Percentiles rank a stretch among this genome's conserved stretches.
These are phyloP conservation scores for Calvatia gigantea DNA, from an alignment of 768 basidiomycete species.

Conservation along the genomic window DNA sequence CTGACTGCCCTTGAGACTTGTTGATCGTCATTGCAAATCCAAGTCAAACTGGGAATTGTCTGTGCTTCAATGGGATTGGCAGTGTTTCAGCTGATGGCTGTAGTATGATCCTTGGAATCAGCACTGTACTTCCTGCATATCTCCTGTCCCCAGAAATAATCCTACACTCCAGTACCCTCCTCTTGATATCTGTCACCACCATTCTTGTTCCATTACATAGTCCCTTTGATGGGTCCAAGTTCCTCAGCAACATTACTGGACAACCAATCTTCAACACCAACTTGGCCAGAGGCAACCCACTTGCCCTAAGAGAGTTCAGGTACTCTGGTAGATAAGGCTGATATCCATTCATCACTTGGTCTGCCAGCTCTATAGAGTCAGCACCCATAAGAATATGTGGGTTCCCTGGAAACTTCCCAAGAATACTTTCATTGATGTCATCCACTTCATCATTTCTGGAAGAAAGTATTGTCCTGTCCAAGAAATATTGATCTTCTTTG, in stretches of 20 bases:
- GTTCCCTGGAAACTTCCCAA: too few species aligned
- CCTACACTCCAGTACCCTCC: conserved; percentile 25
- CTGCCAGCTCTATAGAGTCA: background rate
- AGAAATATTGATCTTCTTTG: conserved; percentile 2
- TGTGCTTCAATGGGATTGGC: conserved; percentile 24
- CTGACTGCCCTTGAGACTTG: conserved; percentile 31
- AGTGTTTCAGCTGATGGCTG: conserved; percentile 7
- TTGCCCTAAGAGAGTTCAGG: background rate
- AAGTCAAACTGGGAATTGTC: conserved; percentile 35
- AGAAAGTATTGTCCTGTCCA: background rate
- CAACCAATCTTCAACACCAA: conserved; percentile 1
- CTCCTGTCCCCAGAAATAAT: conserved; percentile 32
- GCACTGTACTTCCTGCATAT: conserved; percentile 27
- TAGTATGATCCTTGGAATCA: too few species aligned
- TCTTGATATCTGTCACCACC: conserved; percentile 16
- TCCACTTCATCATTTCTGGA: background rate
- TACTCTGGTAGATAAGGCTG: background rate
- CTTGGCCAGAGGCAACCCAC: background rate
- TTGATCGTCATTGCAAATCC: conserved; percentile 39
- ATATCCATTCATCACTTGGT: conserved; percentile 13
- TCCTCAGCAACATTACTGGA: conserved; percentile 30
- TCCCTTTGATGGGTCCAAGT: conserved; percentile 22
- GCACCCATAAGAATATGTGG: background rate
- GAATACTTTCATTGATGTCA: background rate
- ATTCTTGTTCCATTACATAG: conserved; percentile 29